phyloP scores from a whole-genome alignment of 768 basidiomycete genomes.

The Gelatoporia subvermispora region DNA sequence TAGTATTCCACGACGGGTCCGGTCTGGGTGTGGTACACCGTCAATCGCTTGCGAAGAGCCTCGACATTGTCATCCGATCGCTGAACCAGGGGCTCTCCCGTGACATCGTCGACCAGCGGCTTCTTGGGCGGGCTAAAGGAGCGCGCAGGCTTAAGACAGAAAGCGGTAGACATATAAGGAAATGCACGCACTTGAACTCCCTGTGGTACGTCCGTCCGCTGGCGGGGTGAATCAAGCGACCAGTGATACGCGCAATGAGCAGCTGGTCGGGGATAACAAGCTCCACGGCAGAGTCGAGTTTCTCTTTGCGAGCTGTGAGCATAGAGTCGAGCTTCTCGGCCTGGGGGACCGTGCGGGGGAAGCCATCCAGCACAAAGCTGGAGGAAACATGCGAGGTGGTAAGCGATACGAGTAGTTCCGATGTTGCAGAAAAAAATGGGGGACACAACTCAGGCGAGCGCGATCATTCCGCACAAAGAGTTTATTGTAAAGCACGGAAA shows the following conservation, averaged over 20 bases:
- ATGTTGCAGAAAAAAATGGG: too few species aligned
- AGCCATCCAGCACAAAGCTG: conserved; percentile 99
- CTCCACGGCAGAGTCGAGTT: conserved; percentile 88
- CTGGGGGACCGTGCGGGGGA: conserved; percentile 95
- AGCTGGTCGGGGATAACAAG: conserved; percentile 91
- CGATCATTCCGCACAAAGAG: too few species aligned
- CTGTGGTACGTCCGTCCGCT: conserved; percentile 92
- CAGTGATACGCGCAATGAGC: conserved; percentile 96
- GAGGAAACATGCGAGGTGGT: too few species aligned
- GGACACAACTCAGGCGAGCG: not conserved
- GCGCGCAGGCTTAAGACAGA: not conserved
- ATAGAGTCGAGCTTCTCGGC: conserved; percentile 94
- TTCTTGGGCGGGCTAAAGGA: conserved; percentile 89
- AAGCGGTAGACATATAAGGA: not conserved
- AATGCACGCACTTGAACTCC: conserved; percentile 77
- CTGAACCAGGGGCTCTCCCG: conserved; percentile 94
- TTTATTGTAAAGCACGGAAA: not conserved
- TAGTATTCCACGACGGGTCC: conserved; percentile 97
- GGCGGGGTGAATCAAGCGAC: conserved; percentile 85
- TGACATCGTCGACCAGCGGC: conserved; percentile 85
- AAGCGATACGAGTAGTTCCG: too few species aligned
- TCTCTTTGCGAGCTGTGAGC: conserved; percentile 78
- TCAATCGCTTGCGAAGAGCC: conserved; percentile 83
- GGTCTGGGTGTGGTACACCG: conserved; percentile 89
- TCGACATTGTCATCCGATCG: conserved; percentile 98